Evolutionary conservation across 352 stramenopile species (phyloP), one percentile per base, ranked within the genome.

Genomic region (Peronospora destructor): DNA sequence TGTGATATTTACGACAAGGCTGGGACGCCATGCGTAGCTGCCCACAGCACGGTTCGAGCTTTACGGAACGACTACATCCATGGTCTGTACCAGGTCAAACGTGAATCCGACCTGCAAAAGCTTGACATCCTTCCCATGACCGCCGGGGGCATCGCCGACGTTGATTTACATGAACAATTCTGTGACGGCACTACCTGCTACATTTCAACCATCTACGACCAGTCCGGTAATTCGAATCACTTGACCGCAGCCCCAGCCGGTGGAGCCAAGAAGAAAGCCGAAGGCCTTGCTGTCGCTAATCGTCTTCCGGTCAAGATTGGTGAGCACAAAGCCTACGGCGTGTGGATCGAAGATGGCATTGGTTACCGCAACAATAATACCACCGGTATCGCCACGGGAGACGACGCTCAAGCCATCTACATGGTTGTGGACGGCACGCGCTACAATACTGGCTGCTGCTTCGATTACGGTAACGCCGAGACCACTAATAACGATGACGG

Each of bases 191-290:
- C 43, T 7, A 47, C 23, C 4, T 64, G 56, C n/a, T 23, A 39
- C 33, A 59, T 59, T 9, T 45, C 49, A 2, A 64, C 54, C 26
- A 63, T 63, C 49, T 63, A 63, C 36, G 55, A 63, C 30, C 55
- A 63, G 26, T 63, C 55, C 19, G 49, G 49, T 16, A 63, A 63
- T 21, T 16, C 21, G 3, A 63, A 63, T 29, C 55, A 63, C 35
- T 45, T 63, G 36, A 63, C 48, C 5, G 14, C 55, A 17, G 55
- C 55, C 7, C 48, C 55, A 3, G 55, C 41, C 12, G 55, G 55
- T 41, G 55, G 55, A 44, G 55, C 55, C 13, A 63, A 63, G 36
- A 53, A 63, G 11, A 8, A 33, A 14, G 40, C 48, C 6, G 48
- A 63, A n/a, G 19, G 28, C 17, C 55, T 48, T 30, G 49, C 55